Percentiles rank a stretch among this genome's conserved stretches.
These are phyloP conservation scores for Flaveria brownii DNA, from an alignment of 129 eudicot genomes.

Conservation along the genomic window DNA sequence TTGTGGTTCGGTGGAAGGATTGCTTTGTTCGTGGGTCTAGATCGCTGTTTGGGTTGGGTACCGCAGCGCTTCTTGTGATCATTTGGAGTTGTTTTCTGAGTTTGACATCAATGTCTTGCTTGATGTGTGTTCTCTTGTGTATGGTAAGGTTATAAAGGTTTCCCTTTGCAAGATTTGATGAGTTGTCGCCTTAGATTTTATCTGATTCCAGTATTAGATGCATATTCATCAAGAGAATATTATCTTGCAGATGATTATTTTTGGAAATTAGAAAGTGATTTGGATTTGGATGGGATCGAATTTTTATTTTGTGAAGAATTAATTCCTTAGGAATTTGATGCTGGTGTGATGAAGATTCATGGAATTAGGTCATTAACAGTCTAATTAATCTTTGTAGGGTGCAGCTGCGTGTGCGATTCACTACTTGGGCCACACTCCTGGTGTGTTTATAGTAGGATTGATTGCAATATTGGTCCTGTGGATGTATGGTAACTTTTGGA, in stretches of 20 bases:
- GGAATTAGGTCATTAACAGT: conserved; percentile 10
- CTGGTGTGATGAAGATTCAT: no score
- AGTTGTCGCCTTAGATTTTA: not conserved
- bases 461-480: conserved; percentile 83
- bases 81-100: conserved; percentile 95
- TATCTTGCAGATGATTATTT: no score
- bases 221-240: conserved; percentile 8
- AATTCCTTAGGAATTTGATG: conserved; percentile 7
- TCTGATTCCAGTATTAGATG: not conserved
- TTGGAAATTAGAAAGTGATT: not conserved
- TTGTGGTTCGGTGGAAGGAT: conserved; percentile 64
- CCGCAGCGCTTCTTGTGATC: conserved; percentile 76
- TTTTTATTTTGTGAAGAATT: not conserved
- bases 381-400: conserved; percentile 48
- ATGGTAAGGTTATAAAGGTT: conserved; percentile 53
- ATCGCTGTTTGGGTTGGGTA: conserved; percentile 61
- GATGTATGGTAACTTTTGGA: conserved; percentile 99
- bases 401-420: conserved; percentile 85
- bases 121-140: conserved; percentile 68
- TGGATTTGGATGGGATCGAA: not conserved
- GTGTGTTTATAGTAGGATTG: conserved; percentile 84
- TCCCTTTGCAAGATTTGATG: conserved; percentile 12
- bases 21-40: conserved; percentile 60
- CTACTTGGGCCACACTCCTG: conserved; percentile 94
- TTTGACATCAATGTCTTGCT: conserved; percentile 88